Evolutionary conservation across 495 filamentous ascomycete genomes (phyloP).

Genomic region (Venustampulla echinocandica): DNA sequence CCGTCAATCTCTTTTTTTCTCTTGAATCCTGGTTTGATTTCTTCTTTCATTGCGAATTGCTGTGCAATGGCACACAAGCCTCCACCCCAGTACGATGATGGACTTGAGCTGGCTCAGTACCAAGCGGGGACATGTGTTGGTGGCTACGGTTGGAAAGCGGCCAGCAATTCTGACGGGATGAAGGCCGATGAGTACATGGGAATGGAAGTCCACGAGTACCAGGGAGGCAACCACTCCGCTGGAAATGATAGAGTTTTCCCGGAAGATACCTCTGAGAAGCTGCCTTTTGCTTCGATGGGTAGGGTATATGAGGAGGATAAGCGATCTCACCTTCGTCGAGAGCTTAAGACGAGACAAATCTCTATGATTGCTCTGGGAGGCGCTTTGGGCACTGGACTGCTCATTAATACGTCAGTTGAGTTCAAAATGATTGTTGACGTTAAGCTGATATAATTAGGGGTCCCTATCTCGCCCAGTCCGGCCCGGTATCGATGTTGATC

Average conservation of each 20-base stretch:
- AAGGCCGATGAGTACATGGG: constrained; percentile 5
- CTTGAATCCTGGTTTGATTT: too few relatives aligned
- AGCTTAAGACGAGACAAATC: constrained; percentile 58
- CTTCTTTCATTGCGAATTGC: neutral
- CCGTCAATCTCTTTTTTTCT: too few relatives aligned
- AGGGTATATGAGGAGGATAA: constrained; percentile 15
- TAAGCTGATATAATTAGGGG: constrained; percentile 29
- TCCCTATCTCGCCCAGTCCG: constrained; percentile 47
- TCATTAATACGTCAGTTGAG: constrained; percentile 19
- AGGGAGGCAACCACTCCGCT: neutral
- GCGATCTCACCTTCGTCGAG: constrained; percentile 39
- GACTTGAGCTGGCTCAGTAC: constrained; percentile 4
- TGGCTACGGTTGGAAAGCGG: neutral
- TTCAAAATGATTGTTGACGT: neutral
- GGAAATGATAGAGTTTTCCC: neutral
- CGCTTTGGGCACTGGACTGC: constrained; percentile 18
- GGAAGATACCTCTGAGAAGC: constrained; percentile 6
- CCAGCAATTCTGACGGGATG: neutral
- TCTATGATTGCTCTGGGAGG: constrained; percentile 83
- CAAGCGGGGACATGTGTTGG: neutral
- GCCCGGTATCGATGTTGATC: constrained; percentile 58
- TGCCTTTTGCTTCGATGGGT: neutral
- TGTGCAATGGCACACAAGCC: neutral
- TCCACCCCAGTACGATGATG: constrained; percentile 4
- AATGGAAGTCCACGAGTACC: constrained; percentile 10